Evolutionary conservation across 306 rosid species (phyloP).

Genomic region (Crotalaria pallida): DNA sequence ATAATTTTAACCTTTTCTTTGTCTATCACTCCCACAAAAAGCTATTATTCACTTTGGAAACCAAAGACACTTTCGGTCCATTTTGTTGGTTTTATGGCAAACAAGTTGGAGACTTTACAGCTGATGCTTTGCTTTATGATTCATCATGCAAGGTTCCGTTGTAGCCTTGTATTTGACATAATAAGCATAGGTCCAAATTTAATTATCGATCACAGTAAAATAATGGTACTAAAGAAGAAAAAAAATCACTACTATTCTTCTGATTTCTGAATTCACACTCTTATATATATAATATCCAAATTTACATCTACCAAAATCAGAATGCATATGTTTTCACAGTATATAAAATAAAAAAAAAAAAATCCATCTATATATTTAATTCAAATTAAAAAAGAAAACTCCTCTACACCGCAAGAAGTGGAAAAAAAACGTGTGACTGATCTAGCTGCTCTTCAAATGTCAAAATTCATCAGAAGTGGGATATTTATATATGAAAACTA

Average conservation of each 20-base stretch:
- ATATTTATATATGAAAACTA: slow-evolving; percentile 7
- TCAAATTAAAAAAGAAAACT: neutral
- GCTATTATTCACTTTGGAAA: slow-evolving; percentile 28
- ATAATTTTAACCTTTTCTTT: neutral
- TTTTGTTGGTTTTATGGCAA: slow-evolving; percentile 21
- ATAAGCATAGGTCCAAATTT: neutral
- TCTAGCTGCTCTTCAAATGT: neutral
- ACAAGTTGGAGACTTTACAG: slow-evolving; percentile 36
- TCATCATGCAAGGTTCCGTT: slow-evolving; percentile 22
- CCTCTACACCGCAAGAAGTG: neutral
- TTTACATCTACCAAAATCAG: neutral
- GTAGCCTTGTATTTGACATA: neutral
- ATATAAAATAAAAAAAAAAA: neutral
- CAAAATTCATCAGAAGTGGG: no score
- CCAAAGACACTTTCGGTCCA: slow-evolving; percentile 26
- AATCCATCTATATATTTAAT: neutral
- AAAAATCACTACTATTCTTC: neutral
- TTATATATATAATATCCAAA: slow-evolving; percentile 5
- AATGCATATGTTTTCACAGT: slow-evolving; percentile 7
- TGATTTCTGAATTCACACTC: neutral
- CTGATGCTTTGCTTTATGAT: slow-evolving; percentile 17
- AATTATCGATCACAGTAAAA: neutral
- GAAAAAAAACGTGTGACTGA: neutral
- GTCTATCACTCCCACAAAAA: slow-evolving; percentile 1
- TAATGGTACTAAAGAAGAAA: no score